Evolutionary conservation across 2,329 filamentous ascomycete species (phyloP).

Genomic region (Davidsoniella neocaledoniae): DNA sequence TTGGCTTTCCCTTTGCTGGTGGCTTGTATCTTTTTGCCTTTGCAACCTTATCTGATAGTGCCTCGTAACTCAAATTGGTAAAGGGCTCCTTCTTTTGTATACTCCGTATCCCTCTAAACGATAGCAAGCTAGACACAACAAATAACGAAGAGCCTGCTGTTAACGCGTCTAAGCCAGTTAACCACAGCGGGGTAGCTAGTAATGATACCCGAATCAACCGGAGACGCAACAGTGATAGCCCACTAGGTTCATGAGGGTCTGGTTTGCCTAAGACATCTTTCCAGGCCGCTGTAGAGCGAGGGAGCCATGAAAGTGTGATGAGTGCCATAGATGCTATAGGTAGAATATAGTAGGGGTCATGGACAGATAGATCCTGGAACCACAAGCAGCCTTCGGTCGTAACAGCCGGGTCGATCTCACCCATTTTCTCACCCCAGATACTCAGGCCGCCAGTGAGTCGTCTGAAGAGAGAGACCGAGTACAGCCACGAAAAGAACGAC

Average conservation of each 20-base stretch:
- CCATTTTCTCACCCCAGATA: constrained; percentile 15
- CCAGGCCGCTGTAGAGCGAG: constrained; percentile 8
- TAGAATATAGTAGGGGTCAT: constrained; percentile 34
- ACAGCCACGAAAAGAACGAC: constrained; percentile 12
- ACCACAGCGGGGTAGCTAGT: constrained; percentile 8
- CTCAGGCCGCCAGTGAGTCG: constrained; percentile 15
- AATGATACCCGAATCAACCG: constrained; percentile 5
- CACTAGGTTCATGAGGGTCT: constrained; percentile 11
- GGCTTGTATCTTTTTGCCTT: neutral
- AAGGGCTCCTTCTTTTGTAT: constrained; percentile 8
- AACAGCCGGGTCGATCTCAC: constrained; percentile 24
- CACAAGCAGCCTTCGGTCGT: constrained; percentile 34
- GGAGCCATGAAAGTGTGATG: constrained; percentile 9
- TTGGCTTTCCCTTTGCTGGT: constrained; percentile 4
- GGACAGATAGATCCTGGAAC: constrained; percentile 35
- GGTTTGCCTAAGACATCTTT: constrained; percentile 7
- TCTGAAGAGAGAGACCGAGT: constrained; percentile 14
- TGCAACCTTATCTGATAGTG: neutral
- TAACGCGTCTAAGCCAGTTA: constrained; percentile 7
- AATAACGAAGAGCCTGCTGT: constrained; percentile 11
- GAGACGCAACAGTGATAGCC: constrained; percentile 9
- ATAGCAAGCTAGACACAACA: constrained; percentile 8
- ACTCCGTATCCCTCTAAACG: neutral
- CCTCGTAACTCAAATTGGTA: constrained; percentile 2
- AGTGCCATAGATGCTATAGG: constrained; percentile 18